Evolutionary conservation across 1,284 basidiomycete genomes (phyloP).

Genomic region (Ustanciosporium gigantosporum): DNA sequence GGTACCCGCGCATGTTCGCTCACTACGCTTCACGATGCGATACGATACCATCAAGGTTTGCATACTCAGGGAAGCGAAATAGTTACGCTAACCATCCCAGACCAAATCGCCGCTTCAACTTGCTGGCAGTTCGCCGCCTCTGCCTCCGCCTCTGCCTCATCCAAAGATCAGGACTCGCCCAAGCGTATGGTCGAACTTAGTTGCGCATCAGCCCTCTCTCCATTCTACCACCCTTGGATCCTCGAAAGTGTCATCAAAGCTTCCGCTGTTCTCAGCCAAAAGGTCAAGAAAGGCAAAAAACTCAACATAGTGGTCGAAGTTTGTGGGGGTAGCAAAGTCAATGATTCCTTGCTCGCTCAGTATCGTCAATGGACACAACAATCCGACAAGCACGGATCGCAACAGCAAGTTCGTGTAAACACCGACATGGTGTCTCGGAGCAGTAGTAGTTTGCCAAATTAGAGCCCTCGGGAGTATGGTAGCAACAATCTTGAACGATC

Average conservation of each 20-base stretch:
- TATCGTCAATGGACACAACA: slow-evolving; percentile 4
- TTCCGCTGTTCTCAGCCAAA: not conserved
- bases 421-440: too few species aligned
- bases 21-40: slow-evolving; percentile 25
- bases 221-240: slow-evolving; percentile 40
- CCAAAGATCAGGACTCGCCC: not conserved
- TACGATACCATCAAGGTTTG: slow-evolving; percentile 10
- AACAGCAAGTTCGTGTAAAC: too few species aligned
- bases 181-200: slow-evolving; percentile 50
- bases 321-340: slow-evolving; percentile 51
- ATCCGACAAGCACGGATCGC: too few species aligned
- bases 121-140: slow-evolving; percentile 23
- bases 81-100: slow-evolving; percentile 34
- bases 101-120: slow-evolving; percentile 34
- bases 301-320: slow-evolving; percentile 48
- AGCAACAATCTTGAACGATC: too few species aligned
- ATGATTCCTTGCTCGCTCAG: slow-evolving; percentile 4
- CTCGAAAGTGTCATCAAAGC: slow-evolving; percentile 8
- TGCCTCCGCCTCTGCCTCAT: too few species aligned
- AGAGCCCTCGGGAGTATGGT: too few species aligned
- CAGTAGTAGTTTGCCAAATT: too few species aligned
- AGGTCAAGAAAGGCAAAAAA: slow-evolving; percentile 5
- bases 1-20: slow-evolving; percentile 43
- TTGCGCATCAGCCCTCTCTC: slow-evolving; percentile 41
- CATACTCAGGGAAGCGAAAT: slow-evolving; percentile 2